phyloP scores from a whole-genome alignment of 768 basidiomycete genomes.

The Phlegmacium glaucopus region DNA sequence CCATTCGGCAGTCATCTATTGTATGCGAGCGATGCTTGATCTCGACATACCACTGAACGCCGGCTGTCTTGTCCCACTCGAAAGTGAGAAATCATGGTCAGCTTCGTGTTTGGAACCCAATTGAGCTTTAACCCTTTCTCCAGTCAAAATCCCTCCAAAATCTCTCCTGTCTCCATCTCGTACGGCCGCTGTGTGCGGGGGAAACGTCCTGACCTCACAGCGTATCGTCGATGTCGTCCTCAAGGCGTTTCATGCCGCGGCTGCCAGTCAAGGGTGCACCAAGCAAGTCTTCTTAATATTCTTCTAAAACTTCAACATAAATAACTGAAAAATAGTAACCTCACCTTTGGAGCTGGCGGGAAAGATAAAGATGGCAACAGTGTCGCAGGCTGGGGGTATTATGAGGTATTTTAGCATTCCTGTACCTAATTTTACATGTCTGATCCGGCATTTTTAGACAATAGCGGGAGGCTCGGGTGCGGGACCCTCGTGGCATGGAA shows the following conservation, averaged over 20 bases:
- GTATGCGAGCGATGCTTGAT: slow-evolving; percentile 84
- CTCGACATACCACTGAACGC: slow-evolving; percentile 90
- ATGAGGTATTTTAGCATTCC: slow-evolving; percentile 48
- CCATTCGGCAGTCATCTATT: slow-evolving; percentile 86
- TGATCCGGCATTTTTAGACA: slow-evolving; percentile 46
- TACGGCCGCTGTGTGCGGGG: slow-evolving; percentile 89
- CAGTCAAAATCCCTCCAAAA: slow-evolving; percentile 77
- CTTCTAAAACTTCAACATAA: slow-evolving; percentile 3
- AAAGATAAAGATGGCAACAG: slow-evolving; percentile 76
- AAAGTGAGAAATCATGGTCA: slow-evolving; percentile 43
- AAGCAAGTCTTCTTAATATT: slow-evolving; percentile 50
- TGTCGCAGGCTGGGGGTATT: slow-evolving; percentile 86
- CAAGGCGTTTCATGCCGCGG: slow-evolving; percentile 87
- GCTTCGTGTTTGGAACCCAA: neutral
- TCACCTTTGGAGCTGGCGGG: slow-evolving; percentile 89
- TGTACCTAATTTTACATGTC: neutral
- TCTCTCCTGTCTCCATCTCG: slow-evolving; percentile 78
- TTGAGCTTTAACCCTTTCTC: slow-evolving; percentile 6
- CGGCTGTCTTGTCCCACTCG: slow-evolving; percentile 85
- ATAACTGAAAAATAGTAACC: slow-evolving; percentile 50
- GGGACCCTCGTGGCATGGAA: slow-evolving; percentile 86
- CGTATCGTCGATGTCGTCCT: slow-evolving; percentile 94
- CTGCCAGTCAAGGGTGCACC: slow-evolving; percentile 91
- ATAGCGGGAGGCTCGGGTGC: slow-evolving; percentile 94
- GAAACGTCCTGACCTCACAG: slow-evolving; percentile 89